Evolutionary conservation across 495 filamentous ascomycete genomes (phyloP).

Genomic region (Parathielavia hyrcaniae): DNA sequence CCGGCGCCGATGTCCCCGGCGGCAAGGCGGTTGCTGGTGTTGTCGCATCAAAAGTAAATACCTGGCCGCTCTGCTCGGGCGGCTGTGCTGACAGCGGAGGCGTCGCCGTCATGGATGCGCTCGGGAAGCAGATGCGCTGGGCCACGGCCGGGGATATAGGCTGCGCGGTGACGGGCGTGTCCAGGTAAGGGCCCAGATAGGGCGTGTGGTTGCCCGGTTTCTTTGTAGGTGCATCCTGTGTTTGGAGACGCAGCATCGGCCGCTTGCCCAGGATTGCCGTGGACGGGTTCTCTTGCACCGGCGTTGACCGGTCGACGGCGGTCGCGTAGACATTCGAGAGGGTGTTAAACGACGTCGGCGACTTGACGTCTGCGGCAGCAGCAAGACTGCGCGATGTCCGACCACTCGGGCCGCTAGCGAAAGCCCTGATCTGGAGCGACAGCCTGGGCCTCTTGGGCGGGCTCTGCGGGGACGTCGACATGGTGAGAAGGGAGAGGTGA

Average conservation of each 20-base stretch:
- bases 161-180: slow-evolving; percentile 42
- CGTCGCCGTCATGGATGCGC: slow-evolving; percentile 37
- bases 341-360: slow-evolving; percentile 76
- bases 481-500: slow-evolving; percentile 9
- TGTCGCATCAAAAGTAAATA: slow-evolving; percentile 36
- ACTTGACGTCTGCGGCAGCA: slow-evolving; percentile 51
- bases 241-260: slow-evolving; percentile 44
- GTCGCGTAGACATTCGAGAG: slow-evolving; percentile 72
- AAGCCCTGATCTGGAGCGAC: slow-evolving; percentile 64
- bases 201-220: slow-evolving; percentile 36
- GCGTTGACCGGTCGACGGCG: slow-evolving; percentile 58
- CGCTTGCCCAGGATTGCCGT: slow-evolving; percentile 35
- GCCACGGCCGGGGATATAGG: slow-evolving; percentile 36
- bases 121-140: slow-evolving; percentile 17
- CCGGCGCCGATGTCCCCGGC: slow-evolving; percentile 16
- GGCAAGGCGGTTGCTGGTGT: slow-evolving; percentile 8
- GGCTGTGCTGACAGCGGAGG: slow-evolving; percentile 46
- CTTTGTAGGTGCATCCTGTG: slow-evolving; percentile 27
- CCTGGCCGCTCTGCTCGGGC: slow-evolving; percentile 33
- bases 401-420: slow-evolving; percentile 27
- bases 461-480: slow-evolving; percentile 35
- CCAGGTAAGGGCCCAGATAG: slow-evolving; percentile 39
- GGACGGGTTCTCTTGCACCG: slow-evolving; percentile 38
- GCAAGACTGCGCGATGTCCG: slow-evolving; percentile 34
- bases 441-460: slow-evolving; percentile 65